Conservation (phyloP, 1,284 basidiomycete species). For the Boletus coffeatus region DNA sequence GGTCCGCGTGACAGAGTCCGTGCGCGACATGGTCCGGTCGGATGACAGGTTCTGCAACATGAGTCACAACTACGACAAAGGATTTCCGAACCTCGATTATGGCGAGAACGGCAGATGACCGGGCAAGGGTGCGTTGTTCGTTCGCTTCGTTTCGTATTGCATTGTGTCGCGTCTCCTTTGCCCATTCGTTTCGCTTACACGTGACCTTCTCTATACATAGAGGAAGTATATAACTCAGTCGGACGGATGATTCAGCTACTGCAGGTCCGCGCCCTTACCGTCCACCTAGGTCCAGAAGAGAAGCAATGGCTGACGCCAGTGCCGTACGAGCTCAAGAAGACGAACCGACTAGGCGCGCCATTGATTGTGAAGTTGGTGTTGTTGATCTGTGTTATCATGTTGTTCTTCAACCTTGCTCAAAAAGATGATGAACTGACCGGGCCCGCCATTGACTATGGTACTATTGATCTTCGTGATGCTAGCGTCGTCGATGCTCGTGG, state of each 20-base stretch:
- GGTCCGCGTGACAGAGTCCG: constrained; percentile 6
- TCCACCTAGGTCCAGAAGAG: constrained; percentile 12
- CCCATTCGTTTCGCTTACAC: too few species aligned
- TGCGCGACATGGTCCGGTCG: constrained; percentile 16
- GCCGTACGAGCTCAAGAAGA: constrained; percentile 12
- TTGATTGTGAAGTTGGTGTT: constrained; percentile 27
- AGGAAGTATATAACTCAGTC: constrained; percentile 24
- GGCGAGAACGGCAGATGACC: constrained; percentile 3
- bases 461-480: not conserved
- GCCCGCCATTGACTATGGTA: not conserved
- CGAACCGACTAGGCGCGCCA: not conserved
- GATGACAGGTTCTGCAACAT: constrained; percentile 15
- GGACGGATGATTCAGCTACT: constrained; percentile 18
- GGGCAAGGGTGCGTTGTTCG: not conserved
- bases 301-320: constrained; percentile 6
- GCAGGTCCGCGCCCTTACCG: not conserved
- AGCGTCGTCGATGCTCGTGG: not conserved
- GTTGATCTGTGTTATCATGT: constrained; percentile 38
- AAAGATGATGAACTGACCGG: not conserved
- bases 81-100: constrained; percentile 14
- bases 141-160: not conserved
- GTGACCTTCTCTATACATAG: constrained; percentile 3
- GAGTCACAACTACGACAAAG: constrained; percentile 18
- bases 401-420: not conserved
- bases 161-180: too few species aligned